A percentile compares a stretch with the other conserved stretches of the same genome.
phyloP scores from a whole-genome alignment of 2,329 filamentous ascomycete genomes.

The Nothophoma quercina region DNA sequence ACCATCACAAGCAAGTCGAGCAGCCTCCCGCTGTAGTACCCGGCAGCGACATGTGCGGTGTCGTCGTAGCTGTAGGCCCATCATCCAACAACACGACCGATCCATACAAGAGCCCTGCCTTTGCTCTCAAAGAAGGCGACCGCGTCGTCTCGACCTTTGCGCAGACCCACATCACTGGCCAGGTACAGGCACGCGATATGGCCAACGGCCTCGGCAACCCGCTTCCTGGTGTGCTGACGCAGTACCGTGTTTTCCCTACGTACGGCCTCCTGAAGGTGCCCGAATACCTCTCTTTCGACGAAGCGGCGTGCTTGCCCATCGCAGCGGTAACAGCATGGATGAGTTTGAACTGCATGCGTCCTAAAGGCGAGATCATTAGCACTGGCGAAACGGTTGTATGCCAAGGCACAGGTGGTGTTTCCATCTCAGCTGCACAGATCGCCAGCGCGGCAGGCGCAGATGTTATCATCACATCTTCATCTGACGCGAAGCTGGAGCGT shows the following conservation, averaged over 20 bases:
- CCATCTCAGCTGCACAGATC: constrained; percentile 52
- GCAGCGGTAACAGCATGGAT: constrained; percentile 71
- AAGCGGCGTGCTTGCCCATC: constrained; percentile 68
- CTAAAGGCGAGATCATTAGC: constrained; percentile 60
- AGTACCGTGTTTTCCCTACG: constrained; percentile 67
- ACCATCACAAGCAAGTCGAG: constrained; percentile 66
- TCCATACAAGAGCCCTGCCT: constrained; percentile 55
- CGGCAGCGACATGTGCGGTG: constrained; percentile 75
- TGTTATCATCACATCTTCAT: constrained; percentile 67
- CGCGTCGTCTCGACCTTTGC: constrained; percentile 73
- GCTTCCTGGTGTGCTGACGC: constrained; percentile 63
- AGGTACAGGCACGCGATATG: constrained; percentile 64
- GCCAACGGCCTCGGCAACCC: constrained; percentile 67
- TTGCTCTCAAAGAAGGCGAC: constrained; percentile 57
- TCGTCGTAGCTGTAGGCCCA: constrained; percentile 60
- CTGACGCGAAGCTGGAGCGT: constrained; percentile 61
- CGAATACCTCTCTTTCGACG: constrained; percentile 64
- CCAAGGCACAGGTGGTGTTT: constrained; percentile 56
- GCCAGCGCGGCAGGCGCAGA: constrained; percentile 52
- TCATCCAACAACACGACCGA: constrained; percentile 47
- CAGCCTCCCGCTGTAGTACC: constrained; percentile 61
- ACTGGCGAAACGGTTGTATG: constrained; percentile 47
- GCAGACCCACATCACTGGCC: constrained; percentile 64
- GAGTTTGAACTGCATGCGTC: constrained; percentile 67
- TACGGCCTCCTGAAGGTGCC: constrained; percentile 65